These are phyloP conservation scores for Rutstroemia sp. DNA, from an alignment of 2,329 filamentous ascomycete genomes.

Conservation along the genomic window DNA sequence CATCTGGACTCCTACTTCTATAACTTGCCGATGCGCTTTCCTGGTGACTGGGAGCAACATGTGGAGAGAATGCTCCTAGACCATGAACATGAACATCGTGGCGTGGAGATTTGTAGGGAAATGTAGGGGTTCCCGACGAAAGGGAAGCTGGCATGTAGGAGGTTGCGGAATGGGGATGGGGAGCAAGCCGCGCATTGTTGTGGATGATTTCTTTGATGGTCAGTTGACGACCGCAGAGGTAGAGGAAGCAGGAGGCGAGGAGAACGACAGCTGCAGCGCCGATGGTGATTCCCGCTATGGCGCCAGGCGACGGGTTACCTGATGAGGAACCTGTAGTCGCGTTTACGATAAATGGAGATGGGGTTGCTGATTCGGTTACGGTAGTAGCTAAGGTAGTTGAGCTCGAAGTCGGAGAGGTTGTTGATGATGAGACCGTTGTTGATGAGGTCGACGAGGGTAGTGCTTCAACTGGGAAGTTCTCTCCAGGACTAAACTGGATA, in stretches of 20 bases:
- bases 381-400: constrained; percentile 5
- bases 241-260: constrained; percentile 16
- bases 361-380: neutral
- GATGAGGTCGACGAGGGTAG: neutral
- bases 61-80: no score
- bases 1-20: no score
- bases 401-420: constrained; percentile 8
- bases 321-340: neutral
- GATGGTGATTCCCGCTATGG: constrained; percentile 22
- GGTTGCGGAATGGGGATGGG: neutral
- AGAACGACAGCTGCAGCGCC: constrained; percentile 18
- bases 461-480: constrained; percentile 18
- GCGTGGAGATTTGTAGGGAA: no score
- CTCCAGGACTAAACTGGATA: constrained; percentile 17
- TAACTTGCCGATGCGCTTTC: no score
- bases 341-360: neutral
- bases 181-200: constrained; percentile 3
- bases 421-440: neutral
- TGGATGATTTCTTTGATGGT: constrained; percentile 18
- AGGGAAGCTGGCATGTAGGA: neutral
- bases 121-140: neutral
- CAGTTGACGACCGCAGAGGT: constrained; percentile 22
- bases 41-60: no score
- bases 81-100: no score
- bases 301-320: constrained; percentile 13